A percentile compares a stretch with the other conserved stretches of the same genome.
phyloP scores from a whole-genome alignment of 192 early-diverging fungal genomes.

The Geosiphon pyriformis region DNA sequence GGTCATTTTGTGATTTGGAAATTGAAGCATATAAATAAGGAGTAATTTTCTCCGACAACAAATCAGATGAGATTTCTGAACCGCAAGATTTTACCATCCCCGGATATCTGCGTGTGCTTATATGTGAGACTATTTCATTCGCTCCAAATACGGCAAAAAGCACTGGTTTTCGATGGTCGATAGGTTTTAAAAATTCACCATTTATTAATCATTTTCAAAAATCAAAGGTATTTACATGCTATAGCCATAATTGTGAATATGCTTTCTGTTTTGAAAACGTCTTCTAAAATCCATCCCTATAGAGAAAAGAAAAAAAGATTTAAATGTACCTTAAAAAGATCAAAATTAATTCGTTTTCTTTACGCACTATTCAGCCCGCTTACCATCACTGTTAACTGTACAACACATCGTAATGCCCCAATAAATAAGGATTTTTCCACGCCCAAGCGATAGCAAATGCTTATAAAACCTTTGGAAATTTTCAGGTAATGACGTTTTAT shows the following conservation, averaged over 20 bases:
- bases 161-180: too few relatives aligned
- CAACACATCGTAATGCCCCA: constrained; percentile 62
- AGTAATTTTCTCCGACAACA: constrained; percentile 26
- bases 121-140: constrained; percentile 64
- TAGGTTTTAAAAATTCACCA: too few relatives aligned
- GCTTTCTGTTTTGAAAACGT: constrained; percentile 59
- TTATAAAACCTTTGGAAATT: neutral
- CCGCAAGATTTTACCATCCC: too few relatives aligned
- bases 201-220: too few relatives aligned
- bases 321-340: too few relatives aligned
- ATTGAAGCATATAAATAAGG: too few relatives aligned
- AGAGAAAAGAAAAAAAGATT: too few relatives aligned
- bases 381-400: constrained; percentile 77
- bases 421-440: constrained; percentile 61
- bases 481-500: neutral
- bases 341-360: constrained; percentile 10
- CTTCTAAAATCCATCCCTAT: constrained; percentile 58
- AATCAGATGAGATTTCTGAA: too few relatives aligned
- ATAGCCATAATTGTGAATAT: constrained; percentile 55
- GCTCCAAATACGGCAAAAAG: constrained; percentile 58
- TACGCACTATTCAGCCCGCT: too few relatives aligned
- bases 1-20: too few relatives aligned
- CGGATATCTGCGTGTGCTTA: constrained; percentile 61
- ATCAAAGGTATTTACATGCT: constrained; percentile 53
- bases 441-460: constrained; percentile 52